Conservation (phyloP, 352 stramenopile genomes). For the Phytopythium montanum region DNA sequence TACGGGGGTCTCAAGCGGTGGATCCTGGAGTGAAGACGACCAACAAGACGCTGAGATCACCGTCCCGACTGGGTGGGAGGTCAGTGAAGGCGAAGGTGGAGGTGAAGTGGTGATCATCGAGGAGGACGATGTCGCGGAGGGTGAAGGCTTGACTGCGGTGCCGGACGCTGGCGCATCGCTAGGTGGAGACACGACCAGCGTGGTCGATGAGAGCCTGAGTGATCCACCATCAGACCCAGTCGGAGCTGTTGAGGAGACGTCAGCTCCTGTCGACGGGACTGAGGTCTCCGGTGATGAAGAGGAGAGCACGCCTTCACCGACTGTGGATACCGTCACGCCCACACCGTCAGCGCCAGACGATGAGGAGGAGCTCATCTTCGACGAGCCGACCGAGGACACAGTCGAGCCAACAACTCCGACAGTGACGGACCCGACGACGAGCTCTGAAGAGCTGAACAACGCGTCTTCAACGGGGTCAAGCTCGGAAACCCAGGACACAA, state of each 20-base stretch:
- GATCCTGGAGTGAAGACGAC: not conserved
- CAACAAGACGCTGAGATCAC: not conserved
- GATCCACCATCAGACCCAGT: not conserved
- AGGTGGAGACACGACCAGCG: not conserved
- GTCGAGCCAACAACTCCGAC: too few species aligned
- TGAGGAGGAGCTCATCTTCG: not conserved
- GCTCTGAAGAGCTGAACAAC: not conserved
- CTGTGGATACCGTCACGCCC: not conserved
- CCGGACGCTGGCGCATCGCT: not conserved
- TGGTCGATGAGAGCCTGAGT: not conserved
- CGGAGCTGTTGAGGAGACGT: not conserved
- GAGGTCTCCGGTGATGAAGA: not conserved
- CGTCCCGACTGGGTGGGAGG: not conserved
- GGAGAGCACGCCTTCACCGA: not conserved
- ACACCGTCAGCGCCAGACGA: too few species aligned
- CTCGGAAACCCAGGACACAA: too few species aligned
- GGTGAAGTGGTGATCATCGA: not conserved
- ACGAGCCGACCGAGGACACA: not conserved
- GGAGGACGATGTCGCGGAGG: too few species aligned
- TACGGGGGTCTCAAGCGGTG: too few species aligned
- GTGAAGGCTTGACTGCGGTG: not conserved
- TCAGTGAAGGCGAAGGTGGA: too few species aligned
- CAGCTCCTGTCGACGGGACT: not conserved
- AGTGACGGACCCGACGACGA: not conserved
- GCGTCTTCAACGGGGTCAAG: too few species aligned